phyloP scores from a whole-genome alignment of 805 yeast genomes.

The Zygotorulaspora chibaensis region DNA sequence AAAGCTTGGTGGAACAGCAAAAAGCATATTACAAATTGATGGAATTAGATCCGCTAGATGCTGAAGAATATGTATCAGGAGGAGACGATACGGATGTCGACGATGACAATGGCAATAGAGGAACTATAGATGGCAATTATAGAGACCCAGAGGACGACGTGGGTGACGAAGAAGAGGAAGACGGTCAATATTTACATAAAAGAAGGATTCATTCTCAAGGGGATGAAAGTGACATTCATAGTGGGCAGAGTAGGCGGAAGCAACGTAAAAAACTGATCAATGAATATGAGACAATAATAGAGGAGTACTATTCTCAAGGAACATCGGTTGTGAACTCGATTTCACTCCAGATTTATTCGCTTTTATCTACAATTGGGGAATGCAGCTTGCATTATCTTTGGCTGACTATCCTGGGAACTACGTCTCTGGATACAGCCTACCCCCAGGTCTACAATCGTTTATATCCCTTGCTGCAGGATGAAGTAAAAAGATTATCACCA shows the following conservation, averaged over 20 bases:
- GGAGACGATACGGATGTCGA: constrained; percentile 35
- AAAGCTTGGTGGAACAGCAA: constrained; percentile 51
- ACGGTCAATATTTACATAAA: constrained; percentile 14
- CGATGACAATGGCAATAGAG: constrained; percentile 37
- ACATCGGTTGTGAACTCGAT: constrained; percentile 69
- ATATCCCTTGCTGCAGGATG: constrained; percentile 74
- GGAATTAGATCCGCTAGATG: constrained; percentile 38
- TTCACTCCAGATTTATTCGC: constrained; percentile 74
- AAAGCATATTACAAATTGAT: constrained; percentile 57
- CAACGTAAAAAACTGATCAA: constrained; percentile 42
- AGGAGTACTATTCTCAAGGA: constrained; percentile 80
- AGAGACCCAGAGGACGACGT: constrained; percentile 27
- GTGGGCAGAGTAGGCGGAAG: constrained; percentile 33
- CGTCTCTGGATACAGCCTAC: constrained; percentile 67
- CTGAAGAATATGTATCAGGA: constrained; percentile 37
- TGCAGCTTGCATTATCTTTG: constrained; percentile 66
- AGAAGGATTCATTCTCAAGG: constrained; percentile 18
- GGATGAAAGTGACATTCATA: constrained; percentile 8
- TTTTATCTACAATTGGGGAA: constrained; percentile 78
- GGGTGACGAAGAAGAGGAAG: constrained; percentile 30
- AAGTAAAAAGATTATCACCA: constrained; percentile 66
- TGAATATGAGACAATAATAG: constrained; percentile 53
- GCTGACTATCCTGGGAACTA: constrained; percentile 85
- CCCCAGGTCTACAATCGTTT: constrained; percentile 71
- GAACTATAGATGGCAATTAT: constrained; percentile 31